Percentiles rank a stretch among this genome's conserved stretches.
Evolutionary conservation across 2,329 filamentous ascomycete genomes (phyloP).

Genomic region (Aspergillus sp.): DNA sequence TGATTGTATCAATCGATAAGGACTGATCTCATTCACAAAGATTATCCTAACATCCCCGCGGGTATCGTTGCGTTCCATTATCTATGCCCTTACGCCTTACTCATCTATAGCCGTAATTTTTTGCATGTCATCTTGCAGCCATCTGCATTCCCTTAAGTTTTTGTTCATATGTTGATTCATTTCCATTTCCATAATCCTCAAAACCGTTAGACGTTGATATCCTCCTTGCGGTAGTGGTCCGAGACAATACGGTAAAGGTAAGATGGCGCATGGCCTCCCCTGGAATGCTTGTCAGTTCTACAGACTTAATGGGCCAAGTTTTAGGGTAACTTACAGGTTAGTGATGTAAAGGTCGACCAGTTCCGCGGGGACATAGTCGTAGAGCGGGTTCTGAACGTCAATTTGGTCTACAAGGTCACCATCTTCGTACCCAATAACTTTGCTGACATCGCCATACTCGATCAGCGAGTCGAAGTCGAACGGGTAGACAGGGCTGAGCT

Average conservation of each 20-base stretch:
- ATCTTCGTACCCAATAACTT: constrained; percentile 75
- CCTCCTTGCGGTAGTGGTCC: constrained; percentile 66
- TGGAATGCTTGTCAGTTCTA: constrained; percentile 31
- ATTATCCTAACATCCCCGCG: background rate
- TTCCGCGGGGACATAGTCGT: constrained; percentile 79
- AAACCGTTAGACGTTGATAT: constrained; percentile 52
- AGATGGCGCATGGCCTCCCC: constrained; percentile 64
- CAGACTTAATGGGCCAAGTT: background rate
- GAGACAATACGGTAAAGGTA: constrained; percentile 67
- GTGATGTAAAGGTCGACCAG: constrained; percentile 67
- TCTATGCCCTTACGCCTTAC: constrained; percentile 16
- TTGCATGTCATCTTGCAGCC: background rate
- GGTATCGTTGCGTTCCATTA: constrained; percentile 23
- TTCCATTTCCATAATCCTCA: background rate
- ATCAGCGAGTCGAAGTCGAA: constrained; percentile 80
- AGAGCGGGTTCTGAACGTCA: constrained; percentile 75
- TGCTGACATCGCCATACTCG: constrained; percentile 81
- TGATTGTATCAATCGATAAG: background rate
- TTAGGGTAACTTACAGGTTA: constrained; percentile 64
- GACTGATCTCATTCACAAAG: background rate
- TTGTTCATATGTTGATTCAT: constrained; percentile 8
- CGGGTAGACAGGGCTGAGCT: constrained; percentile 85
- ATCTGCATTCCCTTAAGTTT: constrained; percentile 7
- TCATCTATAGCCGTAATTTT: constrained; percentile 1
- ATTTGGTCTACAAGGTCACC: constrained; percentile 76